Evolutionary conservation across 805 yeast species (phyloP).

Genomic region (Candida vaughaniae): DNA sequence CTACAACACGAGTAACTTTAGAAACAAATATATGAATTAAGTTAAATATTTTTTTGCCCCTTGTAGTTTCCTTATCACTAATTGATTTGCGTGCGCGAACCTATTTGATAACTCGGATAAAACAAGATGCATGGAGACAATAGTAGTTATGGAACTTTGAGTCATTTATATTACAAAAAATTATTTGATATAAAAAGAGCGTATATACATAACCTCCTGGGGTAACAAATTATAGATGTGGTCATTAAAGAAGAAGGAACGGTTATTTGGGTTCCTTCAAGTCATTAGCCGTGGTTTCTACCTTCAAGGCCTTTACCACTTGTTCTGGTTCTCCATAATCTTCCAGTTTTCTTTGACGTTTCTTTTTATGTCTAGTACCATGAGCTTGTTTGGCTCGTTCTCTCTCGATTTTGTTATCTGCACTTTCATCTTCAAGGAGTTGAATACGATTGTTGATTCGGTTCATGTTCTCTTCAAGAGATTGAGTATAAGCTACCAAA

Average conservation of each 20-base stretch:
- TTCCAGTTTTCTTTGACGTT: constrained; percentile 5
- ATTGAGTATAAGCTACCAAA: constrained; percentile 31
- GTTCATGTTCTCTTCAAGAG: constrained; percentile 27
- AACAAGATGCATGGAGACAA: too few species aligned
- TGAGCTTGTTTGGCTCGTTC: constrained; percentile 14
- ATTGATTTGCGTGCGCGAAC: constrained; percentile 6
- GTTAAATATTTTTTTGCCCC: too few species aligned
- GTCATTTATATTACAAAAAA: too few species aligned
- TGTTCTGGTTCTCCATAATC: not conserved
- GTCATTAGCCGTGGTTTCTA: not conserved
- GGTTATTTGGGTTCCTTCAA: too few species aligned
- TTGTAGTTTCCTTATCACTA: constrained; percentile 4
- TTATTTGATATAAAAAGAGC: too few species aligned
- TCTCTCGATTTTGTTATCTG: constrained; percentile 14
- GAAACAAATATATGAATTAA: too few species aligned
- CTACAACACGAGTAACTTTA: too few species aligned
- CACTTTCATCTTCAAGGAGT: constrained; percentile 25
- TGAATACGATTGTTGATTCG: constrained; percentile 26
- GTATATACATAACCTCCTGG: too few species aligned
- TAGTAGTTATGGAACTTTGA: too few species aligned
- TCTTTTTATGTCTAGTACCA: constrained; percentile 8
- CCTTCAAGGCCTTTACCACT: not conserved
- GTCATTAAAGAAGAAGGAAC: too few species aligned
- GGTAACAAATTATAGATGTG: too few species aligned
- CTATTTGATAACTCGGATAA: constrained; percentile 5